Evolutionary conservation across 257 asterid genomes (phyloP).

Genomic region (Linaria vulgaris): DNA sequence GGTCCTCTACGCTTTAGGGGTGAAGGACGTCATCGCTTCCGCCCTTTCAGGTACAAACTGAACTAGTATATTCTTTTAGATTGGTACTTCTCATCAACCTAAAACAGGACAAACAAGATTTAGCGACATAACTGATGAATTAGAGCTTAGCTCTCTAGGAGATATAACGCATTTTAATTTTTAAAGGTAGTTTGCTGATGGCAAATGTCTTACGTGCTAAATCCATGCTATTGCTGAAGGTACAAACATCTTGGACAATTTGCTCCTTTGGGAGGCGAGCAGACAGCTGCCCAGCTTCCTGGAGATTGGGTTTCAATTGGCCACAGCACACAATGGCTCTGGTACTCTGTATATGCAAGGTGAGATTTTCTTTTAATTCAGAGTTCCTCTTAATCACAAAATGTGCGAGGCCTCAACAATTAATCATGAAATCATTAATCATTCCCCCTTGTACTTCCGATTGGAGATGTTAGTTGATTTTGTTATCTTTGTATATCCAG

Average conservation of each 20-base stretch:
- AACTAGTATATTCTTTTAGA: not conserved
- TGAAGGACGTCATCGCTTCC: constrained; percentile 94
- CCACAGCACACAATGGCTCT: constrained; percentile 89
- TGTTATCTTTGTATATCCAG: constrained; percentile 37
- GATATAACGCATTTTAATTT: not conserved
- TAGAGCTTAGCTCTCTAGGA: not conserved
- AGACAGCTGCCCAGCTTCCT: constrained; percentile 96
- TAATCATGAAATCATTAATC: not conserved
- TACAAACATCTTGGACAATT: constrained; percentile 96
- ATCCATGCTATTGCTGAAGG: constrained; percentile 37
- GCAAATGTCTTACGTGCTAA: constrained; percentile 4
- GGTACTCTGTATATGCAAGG: constrained; percentile 99
- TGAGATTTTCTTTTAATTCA: constrained; percentile 21
- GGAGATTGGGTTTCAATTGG: constrained; percentile 99
- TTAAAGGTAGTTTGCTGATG: no score
- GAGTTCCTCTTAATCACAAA: not conserved
- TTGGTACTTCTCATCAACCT: no score
- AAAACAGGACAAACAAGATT: no score
- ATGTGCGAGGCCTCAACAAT: no score
- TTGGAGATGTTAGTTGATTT: not conserved
- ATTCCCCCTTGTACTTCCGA: not conserved
- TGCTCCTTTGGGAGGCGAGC: constrained; percentile 97
- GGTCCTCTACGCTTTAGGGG: constrained; percentile 96
- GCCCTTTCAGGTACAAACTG: constrained; percentile 75
- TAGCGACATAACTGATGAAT: no score